Base-by-base conservation (phyloP, 306 rosid genomes). In the Vicia faba region DNA sequence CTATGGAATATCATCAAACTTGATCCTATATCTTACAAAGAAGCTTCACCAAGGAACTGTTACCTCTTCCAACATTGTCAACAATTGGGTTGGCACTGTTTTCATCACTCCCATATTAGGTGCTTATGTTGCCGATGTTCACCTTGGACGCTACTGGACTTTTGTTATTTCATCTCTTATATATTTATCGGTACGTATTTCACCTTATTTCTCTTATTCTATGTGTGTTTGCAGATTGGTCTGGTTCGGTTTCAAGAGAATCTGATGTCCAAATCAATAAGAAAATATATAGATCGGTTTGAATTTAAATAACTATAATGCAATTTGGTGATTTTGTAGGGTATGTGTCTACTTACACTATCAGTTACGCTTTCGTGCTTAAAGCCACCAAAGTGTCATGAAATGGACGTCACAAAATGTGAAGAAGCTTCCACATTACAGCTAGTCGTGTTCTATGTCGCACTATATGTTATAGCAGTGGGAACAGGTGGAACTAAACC, bases 401-500 rank as follows among this genome's bases (percentile, higher is more conserved):
- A 50, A 11, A 23, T 11, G 3, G 77, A 75, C 8, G 56, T 59
- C 11, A 39, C 79, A 64, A 68, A 68, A 14, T 83, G 87, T 25
- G 16, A n/a, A 8, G 74, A 68, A 54, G 82, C 84, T 9, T 76
- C 84, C 19, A 70, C 80, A 13, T 33, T 79, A 1, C 82, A 83
- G 8, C 57, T 83, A n/a, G 84, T 64, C 0, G 79, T 75, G 53
- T 75, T 78, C 67, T 78, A 71, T 60, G 79, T 66, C 7, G 78
- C 96, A 18, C 71, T 89, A 1, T 92, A 87, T 75, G 78, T 74
- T n/a, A 76, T 92, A 13, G 92, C 96, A 44, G 8, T 84, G 6
- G 98, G 96, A 71, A 85, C 95, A 0, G 95, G 96, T 3, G 98
- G 96, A n/a, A 92, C 95, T 46, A 92, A 92, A 69, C 91, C 98